A percentile compares a stretch with the other conserved stretches of the same genome.
phyloP scores from a whole-genome alignment of 768 basidiomycete genomes.

The Cytidiella melzeri region DNA sequence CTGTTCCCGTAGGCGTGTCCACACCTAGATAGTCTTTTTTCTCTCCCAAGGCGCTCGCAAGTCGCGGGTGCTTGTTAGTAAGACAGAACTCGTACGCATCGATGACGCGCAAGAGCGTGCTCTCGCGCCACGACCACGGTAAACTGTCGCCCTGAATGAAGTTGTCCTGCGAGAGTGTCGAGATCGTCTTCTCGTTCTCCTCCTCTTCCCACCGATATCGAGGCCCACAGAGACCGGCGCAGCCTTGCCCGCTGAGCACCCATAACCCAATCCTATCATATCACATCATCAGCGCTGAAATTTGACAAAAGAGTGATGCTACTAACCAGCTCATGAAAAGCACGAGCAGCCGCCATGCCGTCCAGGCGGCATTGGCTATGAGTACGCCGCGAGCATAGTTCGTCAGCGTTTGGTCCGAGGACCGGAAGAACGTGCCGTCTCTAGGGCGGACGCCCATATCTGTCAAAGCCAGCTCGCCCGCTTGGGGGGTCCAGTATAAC shows the following conservation, averaged over 20 bases:
- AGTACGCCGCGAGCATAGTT: constrained; percentile 74
- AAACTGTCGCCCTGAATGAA: constrained; percentile 41
- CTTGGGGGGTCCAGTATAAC: constrained; percentile 47
- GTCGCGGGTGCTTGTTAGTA: constrained; percentile 32
- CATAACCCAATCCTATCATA: constrained; percentile 64
- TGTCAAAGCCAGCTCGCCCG: constrained; percentile 39
- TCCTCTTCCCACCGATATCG: constrained; percentile 83
- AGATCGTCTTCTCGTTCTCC: constrained; percentile 53
- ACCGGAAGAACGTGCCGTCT: constrained; percentile 72
- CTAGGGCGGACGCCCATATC: constrained; percentile 44
- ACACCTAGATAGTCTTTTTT: constrained; percentile 9
- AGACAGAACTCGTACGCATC: constrained; percentile 82
- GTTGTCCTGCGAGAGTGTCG: constrained; percentile 42
- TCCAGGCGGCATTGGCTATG: constrained; percentile 76
- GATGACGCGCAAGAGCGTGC: constrained; percentile 62
- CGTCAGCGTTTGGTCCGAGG: constrained; percentile 59
- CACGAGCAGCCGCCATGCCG: constrained; percentile 66
- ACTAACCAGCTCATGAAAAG: constrained; percentile 66
- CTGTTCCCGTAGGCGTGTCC: constrained; percentile 11
- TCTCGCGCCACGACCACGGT: constrained; percentile 76
- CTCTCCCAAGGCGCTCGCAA: constrained; percentile 31
- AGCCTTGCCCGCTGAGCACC: constrained; percentile 69
- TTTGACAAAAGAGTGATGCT: neutral
- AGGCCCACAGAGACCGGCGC: constrained; percentile 81
- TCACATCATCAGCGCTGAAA: neutral